Percentiles rank a stretch among this genome's conserved stretches.
These are phyloP conservation scores for Penicillium sp. DNA, from an alignment of 2,329 filamentous ascomycete species.

Conservation along the genomic window DNA sequence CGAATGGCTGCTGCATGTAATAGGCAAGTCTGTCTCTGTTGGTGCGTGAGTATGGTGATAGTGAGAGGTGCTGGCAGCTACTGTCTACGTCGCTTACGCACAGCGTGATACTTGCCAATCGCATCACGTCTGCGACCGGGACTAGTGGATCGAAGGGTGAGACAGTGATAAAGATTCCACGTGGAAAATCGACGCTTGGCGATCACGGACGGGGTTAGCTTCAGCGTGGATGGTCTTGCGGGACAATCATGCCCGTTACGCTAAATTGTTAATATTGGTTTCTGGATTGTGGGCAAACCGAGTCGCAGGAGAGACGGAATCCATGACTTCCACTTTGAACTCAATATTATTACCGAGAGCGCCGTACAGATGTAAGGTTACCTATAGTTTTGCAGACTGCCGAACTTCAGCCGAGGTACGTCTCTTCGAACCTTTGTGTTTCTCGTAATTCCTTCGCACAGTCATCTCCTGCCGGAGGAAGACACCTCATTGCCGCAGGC, in stretches of 20 bases:
- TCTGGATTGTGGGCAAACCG: too few relatives aligned
- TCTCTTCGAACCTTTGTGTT: neutral
- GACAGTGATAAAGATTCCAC: conserved; percentile 1
- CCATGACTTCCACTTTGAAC: too few relatives aligned
- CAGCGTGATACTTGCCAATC: neutral
- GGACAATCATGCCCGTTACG: too few relatives aligned
- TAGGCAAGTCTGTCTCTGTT: neutral
- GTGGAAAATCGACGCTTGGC: conserved; percentile 1
- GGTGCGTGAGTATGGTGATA: neutral
- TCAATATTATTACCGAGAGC: too few relatives aligned
- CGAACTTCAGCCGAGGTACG: neutral
- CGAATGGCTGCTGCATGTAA: neutral
- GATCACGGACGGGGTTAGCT: neutral
- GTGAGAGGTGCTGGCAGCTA: neutral
- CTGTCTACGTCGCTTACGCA: neutral
- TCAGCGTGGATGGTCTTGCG: neutral
- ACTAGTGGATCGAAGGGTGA: neutral
- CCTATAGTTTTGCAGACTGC: neutral
- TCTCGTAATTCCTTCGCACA: neutral
- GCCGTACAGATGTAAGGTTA: too few relatives aligned
- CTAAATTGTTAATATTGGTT: too few relatives aligned
- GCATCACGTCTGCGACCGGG: neutral
- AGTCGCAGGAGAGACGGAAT: too few relatives aligned
- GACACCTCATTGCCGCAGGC: neutral
- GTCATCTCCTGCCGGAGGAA: neutral